A percentile compares a stretch with the other conserved stretches of the same genome.
These are phyloP conservation scores for Dunaliella primolecta DNA, from an alignment of 139 green algal genomes.

Conservation along the genomic window DNA sequence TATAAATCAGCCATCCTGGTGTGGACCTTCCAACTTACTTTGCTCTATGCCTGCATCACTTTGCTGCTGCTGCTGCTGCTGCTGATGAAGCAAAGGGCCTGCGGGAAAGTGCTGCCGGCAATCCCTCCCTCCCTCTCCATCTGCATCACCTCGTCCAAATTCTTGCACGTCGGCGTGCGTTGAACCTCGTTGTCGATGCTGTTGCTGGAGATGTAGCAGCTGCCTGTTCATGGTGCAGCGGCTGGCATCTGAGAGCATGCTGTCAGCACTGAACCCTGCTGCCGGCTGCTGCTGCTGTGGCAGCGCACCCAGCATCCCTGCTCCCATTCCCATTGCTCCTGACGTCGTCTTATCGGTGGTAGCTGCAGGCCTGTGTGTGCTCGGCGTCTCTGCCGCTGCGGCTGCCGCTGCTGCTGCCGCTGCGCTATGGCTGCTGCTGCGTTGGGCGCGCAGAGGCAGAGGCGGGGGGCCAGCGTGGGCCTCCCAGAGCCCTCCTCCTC, in stretches of 20 bases:
- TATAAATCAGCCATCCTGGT: too few relatives aligned
- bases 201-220: neutral
- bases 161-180: too few relatives aligned
- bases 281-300: neutral
- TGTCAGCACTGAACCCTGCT: neutral
- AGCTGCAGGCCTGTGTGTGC: neutral
- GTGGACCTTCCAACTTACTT: too few relatives aligned
- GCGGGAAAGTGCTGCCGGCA: too few relatives aligned
- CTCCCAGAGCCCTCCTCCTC: neutral
- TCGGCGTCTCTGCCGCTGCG: neutral
- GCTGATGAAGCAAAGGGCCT: neutral
- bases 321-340: too few relatives aligned
- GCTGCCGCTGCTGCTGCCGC: neutral
- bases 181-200: neutral
- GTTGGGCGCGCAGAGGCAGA: neutral
- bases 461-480: too few relatives aligned
- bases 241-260: neutral
- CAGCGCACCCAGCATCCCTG: neutral
- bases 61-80: neutral
- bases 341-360: too few relatives aligned
- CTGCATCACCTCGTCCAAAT: too few relatives aligned
- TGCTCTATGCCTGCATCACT: too few relatives aligned
- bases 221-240: neutral
- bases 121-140: too few relatives aligned
- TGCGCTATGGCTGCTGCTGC: neutral